Evolutionary conservation across 768 basidiomycete genomes (phyloP).

Genomic region (Fomitopsis pulvina): DNA sequence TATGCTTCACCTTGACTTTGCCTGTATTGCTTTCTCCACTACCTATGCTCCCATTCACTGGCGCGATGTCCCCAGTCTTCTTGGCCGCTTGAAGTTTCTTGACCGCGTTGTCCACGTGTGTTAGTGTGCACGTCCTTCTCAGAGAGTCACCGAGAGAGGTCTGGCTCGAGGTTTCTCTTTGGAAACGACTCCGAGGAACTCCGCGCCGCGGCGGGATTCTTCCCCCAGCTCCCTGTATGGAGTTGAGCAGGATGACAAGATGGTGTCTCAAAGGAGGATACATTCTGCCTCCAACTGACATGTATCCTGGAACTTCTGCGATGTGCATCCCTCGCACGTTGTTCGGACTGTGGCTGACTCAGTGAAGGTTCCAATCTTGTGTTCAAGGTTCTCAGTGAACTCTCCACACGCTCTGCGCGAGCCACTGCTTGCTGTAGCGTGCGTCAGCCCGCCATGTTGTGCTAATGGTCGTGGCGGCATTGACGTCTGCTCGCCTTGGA

Average conservation of each 20-base stretch:
- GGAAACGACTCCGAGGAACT: slow-evolving; percentile 85
- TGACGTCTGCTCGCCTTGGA: slow-evolving; percentile 57
- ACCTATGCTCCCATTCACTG: slow-evolving; percentile 77
- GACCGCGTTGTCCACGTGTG: slow-evolving; percentile 84
- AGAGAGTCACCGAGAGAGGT: slow-evolving; percentile 78
- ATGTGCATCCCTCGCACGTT: slow-evolving; percentile 69
- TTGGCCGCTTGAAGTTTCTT: slow-evolving; percentile 91
- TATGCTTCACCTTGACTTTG: too few relatives aligned
- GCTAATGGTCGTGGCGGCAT: neutral
- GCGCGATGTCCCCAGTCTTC: slow-evolving; percentile 68
- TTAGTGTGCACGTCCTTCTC: slow-evolving; percentile 83
- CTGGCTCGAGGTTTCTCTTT: slow-evolving; percentile 68
- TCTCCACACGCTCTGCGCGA: slow-evolving; percentile 65
- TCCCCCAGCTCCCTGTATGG: slow-evolving; percentile 62
- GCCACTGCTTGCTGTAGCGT: slow-evolving; percentile 63
- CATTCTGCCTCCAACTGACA: slow-evolving; percentile 79
- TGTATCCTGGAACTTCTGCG: slow-evolving; percentile 68
- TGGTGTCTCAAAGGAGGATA: slow-evolving; percentile 22
- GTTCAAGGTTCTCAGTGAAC: slow-evolving; percentile 70
- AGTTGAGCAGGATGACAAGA: neutral
- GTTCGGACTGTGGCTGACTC: slow-evolving; percentile 67
- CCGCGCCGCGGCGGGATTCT: slow-evolving; percentile 83
- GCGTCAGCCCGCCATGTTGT: neutral
- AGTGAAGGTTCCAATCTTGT: slow-evolving; percentile 82
- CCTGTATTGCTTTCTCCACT: too few relatives aligned